These are phyloP conservation scores for Chlorella sp. DNA, from an alignment of 139 green algal genomes.

Conservation along the genomic window DNA sequence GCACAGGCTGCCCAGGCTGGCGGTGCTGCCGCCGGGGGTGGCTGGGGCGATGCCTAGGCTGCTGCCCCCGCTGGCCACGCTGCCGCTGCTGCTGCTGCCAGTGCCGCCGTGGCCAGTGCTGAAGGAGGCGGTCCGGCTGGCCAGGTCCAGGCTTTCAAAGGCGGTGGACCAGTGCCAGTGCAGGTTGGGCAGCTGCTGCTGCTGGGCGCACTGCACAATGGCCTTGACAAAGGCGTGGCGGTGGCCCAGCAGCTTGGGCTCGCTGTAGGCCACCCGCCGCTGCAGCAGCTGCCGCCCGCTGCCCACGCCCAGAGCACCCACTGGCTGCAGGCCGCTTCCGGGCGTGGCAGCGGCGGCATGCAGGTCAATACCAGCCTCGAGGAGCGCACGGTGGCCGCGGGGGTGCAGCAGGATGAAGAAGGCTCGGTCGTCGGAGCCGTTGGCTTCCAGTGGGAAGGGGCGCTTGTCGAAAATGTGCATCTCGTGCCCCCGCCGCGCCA, in stretches of 20 bases:
- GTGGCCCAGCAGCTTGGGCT: constrained; percentile 10
- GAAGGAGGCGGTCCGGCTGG: not conserved
- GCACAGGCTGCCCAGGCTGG: not conserved
- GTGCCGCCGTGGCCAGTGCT: no score
- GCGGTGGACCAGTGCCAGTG: not conserved
- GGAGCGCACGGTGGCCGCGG: not conserved
- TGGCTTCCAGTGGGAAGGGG: not conserved
- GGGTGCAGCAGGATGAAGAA: not conserved
- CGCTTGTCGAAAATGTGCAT: not conserved
- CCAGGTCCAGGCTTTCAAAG: constrained; percentile 14
- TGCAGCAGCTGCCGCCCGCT: not conserved
- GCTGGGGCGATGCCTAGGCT: no score
- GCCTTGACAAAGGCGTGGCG: not conserved
- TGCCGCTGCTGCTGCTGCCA: no score
- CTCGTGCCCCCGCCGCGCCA: not conserved
- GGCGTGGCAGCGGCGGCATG: not conserved
- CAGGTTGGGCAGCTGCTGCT: not conserved
- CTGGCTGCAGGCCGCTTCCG: not conserved
- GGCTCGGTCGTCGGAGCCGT: not conserved
- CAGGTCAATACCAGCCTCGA: not conserved
- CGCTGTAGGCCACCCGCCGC: not conserved
- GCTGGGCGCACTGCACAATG: not conserved
- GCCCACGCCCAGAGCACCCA: not conserved
- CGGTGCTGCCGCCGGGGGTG: not conserved
- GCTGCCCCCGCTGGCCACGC: not conserved